Conservation (phyloP, 805 yeast genomes). For the Metschnikowia henanensis region DNA sequence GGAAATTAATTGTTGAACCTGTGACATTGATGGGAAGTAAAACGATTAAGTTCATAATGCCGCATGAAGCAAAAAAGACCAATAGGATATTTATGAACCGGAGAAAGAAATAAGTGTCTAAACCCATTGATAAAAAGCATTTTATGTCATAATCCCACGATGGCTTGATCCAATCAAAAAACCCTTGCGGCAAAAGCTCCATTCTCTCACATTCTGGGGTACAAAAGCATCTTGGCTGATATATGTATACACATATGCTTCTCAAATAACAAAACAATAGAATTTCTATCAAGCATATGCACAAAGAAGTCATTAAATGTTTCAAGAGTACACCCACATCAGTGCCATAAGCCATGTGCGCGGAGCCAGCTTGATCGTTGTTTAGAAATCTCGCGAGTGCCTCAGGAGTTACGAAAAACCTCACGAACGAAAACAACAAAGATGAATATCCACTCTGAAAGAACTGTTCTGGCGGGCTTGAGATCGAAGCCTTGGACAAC, state of each 20-base stretch:
- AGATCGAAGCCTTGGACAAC: neutral
- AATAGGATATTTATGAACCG: conserved; percentile 57
- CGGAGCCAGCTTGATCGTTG: conserved; percentile 57
- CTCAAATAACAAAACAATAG: conserved; percentile 38
- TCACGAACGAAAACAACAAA: conserved; percentile 29
- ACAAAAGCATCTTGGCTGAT: conserved; percentile 54
- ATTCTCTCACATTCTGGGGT: conserved; percentile 42
- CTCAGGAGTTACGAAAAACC: conserved; percentile 27
- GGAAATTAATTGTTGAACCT: conserved; percentile 30
- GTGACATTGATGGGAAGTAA: conserved; percentile 63
- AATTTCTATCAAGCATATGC: conserved; percentile 55
- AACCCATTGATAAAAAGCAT: conserved; percentile 52
- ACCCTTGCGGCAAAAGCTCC: conserved; percentile 38
- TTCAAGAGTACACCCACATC: conserved; percentile 56
- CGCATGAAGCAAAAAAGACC: conserved; percentile 51
- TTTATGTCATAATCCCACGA: conserved; percentile 40
- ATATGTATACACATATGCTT: conserved; percentile 36
- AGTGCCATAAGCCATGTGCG: conserved; percentile 58
- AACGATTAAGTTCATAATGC: conserved; percentile 55
- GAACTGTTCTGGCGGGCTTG: neutral
- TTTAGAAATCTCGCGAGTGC: conserved; percentile 42
- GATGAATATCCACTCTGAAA: conserved; percentile 24
- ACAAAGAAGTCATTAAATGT: conserved; percentile 53
- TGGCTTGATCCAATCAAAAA: conserved; percentile 58
- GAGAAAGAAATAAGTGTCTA: conserved; percentile 75